These are phyloP conservation scores for Cladorrhinum sp. DNA, from an alignment of 2,329 filamentous ascomycete genomes.

Conservation along the genomic window DNA sequence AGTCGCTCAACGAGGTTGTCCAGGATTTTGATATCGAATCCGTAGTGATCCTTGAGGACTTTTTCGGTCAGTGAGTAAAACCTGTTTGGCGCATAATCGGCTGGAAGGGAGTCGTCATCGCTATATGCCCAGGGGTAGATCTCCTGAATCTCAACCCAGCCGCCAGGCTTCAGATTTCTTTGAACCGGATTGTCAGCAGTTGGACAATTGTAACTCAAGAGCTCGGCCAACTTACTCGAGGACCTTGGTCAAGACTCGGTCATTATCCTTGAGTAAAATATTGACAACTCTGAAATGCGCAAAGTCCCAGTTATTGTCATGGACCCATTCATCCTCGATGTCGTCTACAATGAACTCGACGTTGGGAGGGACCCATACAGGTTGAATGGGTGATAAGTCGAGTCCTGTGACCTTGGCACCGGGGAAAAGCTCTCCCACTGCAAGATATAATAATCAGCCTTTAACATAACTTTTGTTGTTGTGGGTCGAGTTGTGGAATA, in stretches of 20 bases:
- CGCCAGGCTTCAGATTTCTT: constrained; percentile 43
- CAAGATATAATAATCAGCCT: background rate
- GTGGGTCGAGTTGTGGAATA: constrained; percentile 5
- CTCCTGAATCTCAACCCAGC: constrained; percentile 52
- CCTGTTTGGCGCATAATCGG: constrained; percentile 38
- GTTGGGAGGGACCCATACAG: constrained; percentile 51
- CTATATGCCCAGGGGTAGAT: constrained; percentile 39
- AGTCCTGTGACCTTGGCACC: constrained; percentile 48
- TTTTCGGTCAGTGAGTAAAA: constrained; percentile 30
- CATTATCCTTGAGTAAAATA: constrained; percentile 47
- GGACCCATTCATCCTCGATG: constrained; percentile 53
- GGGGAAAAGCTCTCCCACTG: constrained; percentile 46
- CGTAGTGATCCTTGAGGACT: constrained; percentile 34
- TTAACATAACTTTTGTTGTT: background rate
- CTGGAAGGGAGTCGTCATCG: constrained; percentile 43
- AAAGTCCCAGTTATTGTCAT: constrained; percentile 57
- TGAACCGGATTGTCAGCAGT: background rate
- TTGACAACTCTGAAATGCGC: constrained; percentile 58
- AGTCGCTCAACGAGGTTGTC: constrained; percentile 34
- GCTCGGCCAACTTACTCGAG: constrained; percentile 20
- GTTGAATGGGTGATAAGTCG: constrained; percentile 41
- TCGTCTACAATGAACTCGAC: constrained; percentile 57
- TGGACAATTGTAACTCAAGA: background rate
- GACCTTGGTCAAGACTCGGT: constrained; percentile 16
- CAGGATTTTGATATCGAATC: constrained; percentile 34